These are phyloP conservation scores for Amauroascus niger DNA, from an alignment of 2,329 filamentous ascomycete genomes.

Conservation along the genomic window DNA sequence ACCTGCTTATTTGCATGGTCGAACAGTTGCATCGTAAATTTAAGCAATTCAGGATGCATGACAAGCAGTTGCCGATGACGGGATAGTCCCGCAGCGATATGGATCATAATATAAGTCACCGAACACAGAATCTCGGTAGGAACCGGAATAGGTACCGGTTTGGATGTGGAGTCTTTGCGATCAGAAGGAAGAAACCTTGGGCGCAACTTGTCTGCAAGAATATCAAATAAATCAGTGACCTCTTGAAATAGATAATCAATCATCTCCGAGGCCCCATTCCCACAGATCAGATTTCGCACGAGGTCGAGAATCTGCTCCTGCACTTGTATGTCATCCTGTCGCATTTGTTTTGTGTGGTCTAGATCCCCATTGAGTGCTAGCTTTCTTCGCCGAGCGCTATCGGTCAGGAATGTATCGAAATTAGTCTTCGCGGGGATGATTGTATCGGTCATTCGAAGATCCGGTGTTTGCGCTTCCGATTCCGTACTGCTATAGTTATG, in stretches of 20 bases:
- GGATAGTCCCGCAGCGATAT: conserved; percentile 74
- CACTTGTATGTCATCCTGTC: conserved; percentile 69
- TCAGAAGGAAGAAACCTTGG: conserved; percentile 34
- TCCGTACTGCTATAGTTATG: conserved; percentile 21
- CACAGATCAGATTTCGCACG: conserved; percentile 77
- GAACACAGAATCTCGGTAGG: conserved; percentile 60
- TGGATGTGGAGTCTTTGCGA: conserved; percentile 16
- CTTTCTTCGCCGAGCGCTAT: conserved; percentile 34
- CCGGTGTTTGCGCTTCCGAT: conserved; percentile 20
- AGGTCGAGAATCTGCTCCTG: conserved; percentile 88
- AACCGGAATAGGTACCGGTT: conserved; percentile 28
- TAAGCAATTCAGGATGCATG: conserved; percentile 65
- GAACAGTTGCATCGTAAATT: conserved; percentile 62
- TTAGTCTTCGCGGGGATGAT: conserved; percentile 35
- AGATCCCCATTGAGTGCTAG: conserved; percentile 54
- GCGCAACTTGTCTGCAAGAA: conserved; percentile 68
- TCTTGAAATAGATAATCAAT: conserved; percentile 73
- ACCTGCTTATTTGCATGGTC: conserved; percentile 63
- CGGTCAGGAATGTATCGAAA: conserved; percentile 30
- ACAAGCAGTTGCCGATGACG: conserved; percentile 69
- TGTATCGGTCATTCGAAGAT: conserved; percentile 29
- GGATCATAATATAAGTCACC: conserved; percentile 72
- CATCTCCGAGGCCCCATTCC: conserved; percentile 54
- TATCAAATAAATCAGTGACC: conserved; percentile 68
- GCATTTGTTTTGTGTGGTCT: conserved; percentile 56